These are phyloP conservation scores for Fistulina hepatica DNA, from an alignment of 1,284 basidiomycete species.

Conservation along the genomic window DNA sequence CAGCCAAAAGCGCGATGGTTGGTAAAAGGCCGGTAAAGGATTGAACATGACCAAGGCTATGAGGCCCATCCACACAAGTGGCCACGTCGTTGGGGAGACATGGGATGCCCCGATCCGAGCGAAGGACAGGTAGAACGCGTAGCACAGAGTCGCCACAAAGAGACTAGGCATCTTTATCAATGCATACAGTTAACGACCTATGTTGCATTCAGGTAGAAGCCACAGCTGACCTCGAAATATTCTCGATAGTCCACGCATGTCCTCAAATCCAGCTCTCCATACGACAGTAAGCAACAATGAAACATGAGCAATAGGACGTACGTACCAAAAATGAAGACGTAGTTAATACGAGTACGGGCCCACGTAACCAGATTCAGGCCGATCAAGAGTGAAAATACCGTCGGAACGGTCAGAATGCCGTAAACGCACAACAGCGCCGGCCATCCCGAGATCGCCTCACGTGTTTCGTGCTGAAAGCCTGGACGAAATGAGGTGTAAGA, in stretches of 20 bases:
- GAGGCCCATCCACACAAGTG: slow-evolving; percentile 74
- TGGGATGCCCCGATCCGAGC: slow-evolving; percentile 40
- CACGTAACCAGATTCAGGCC: slow-evolving; percentile 77
- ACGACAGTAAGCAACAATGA: slow-evolving; percentile 2
- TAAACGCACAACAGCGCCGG: slow-evolving; percentile 75
- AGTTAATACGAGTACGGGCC: slow-evolving; percentile 73
- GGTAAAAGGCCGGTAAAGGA: slow-evolving; percentile 63
- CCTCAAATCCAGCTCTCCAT: slow-evolving; percentile 63
- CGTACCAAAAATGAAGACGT: slow-evolving; percentile 82
- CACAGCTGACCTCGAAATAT: slow-evolving; percentile 68
- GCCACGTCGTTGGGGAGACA: slow-evolving; percentile 62
- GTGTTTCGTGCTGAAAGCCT: slow-evolving; percentile 56
- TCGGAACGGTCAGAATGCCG: slow-evolving; percentile 62
- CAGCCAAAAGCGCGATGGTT: slow-evolving; percentile 72
- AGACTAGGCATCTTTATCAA: slow-evolving; percentile 64
- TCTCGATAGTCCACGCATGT: slow-evolving; percentile 71
- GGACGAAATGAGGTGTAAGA: slow-evolving; percentile 3
- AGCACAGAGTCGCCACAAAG: slow-evolving; percentile 65
- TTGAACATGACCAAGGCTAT: slow-evolving; percentile 55
- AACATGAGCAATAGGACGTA: neutral
- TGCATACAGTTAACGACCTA: neutral
- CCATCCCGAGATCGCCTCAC: slow-evolving; percentile 58
- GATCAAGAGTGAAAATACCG: slow-evolving; percentile 70
- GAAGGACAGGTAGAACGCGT: slow-evolving; percentile 83
- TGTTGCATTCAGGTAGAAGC: neutral